Evolutionary conservation across 306 rosid genomes (phyloP).

Genomic region (Acmispon strigosus): DNA sequence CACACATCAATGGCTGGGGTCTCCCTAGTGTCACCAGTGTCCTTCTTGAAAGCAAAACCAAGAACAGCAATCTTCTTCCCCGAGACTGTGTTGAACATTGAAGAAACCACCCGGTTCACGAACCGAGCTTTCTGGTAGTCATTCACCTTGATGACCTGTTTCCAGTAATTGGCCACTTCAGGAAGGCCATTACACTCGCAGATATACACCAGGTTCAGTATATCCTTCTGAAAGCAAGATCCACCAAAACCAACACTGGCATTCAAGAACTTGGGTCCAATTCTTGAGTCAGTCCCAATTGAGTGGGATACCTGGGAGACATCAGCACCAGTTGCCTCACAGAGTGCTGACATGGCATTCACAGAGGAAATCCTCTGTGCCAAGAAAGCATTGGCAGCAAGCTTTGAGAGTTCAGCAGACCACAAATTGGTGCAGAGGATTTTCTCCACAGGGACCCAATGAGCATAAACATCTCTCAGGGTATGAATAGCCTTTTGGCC

Average conservation of each 20-base stretch:
- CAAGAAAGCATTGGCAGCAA: slow-evolving; percentile 89
- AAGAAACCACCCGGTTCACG: slow-evolving; percentile 72
- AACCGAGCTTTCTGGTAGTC: slow-evolving; percentile 86
- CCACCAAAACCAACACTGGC: slow-evolving; percentile 97
- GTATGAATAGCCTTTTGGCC: slow-evolving; percentile 71
- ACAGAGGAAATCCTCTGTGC: slow-evolving; percentile 95
- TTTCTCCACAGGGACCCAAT: slow-evolving; percentile 67
- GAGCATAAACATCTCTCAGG: slow-evolving; percentile 70
- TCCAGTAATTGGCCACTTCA: slow-evolving; percentile 91
- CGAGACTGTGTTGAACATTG: slow-evolving; percentile 80
- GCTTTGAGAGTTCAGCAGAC: slow-evolving; percentile 97
- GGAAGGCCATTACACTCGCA: slow-evolving; percentile 95
- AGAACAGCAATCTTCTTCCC: slow-evolving; percentile 74
- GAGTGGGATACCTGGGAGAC: slow-evolving; percentile 74
- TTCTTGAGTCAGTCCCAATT: slow-evolving; percentile 78
- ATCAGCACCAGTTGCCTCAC: slow-evolving; percentile 95
- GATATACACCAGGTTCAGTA: slow-evolving; percentile 78
- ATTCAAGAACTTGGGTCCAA: slow-evolving; percentile 79
- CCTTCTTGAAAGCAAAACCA: slow-evolving; percentile 91
- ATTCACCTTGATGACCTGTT: slow-evolving; percentile 84
- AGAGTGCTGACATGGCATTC: slow-evolving; percentile 86
- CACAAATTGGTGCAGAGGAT: slow-evolving; percentile 84
- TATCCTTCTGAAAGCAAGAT: slow-evolving; percentile 93
- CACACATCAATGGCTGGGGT: slow-evolving; percentile 88
- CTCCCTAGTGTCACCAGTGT: slow-evolving; percentile 89